Evolutionary conservation across 257 asterid species (phyloP).

Genomic region (Salvia miltiorrhiza): DNA sequence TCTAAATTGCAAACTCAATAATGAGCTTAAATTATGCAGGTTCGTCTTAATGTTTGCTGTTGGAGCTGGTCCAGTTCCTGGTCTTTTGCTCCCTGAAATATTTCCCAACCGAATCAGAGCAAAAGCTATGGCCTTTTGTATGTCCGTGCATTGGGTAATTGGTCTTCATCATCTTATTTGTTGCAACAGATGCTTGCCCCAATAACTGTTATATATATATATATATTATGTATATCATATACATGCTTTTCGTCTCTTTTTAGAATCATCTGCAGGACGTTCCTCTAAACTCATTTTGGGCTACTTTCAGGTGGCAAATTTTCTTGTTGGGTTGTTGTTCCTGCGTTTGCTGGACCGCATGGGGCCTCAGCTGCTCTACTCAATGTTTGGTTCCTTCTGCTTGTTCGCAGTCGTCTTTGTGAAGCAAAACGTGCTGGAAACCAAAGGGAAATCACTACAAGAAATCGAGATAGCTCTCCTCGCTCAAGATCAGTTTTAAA

Average conservation of each 20-base stretch:
- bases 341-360: slow-evolving; percentile 73
- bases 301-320: slow-evolving; percentile 59
- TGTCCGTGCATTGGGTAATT: slow-evolving; percentile 96
- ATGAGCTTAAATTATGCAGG: slow-evolving; percentile 41
- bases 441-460: slow-evolving; percentile 91
- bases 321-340: slow-evolving; percentile 81
- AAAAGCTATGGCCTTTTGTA: slow-evolving; percentile 86
- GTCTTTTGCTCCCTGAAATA: slow-evolving; percentile 81
- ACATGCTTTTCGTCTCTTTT: not conserved
- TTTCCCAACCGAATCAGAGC: slow-evolving; percentile 78
- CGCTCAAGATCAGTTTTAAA: slow-evolving; percentile 33
- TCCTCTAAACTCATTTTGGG: not conserved
- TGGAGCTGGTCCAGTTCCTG: slow-evolving; percentile 97
- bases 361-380: slow-evolving; percentile 70
- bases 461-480: slow-evolving; percentile 95
- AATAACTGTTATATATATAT: not conserved
- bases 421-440: slow-evolving; percentile 73
- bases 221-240: not conserved
- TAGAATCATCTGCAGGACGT: not conserved
- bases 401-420: slow-evolving; percentile 70
- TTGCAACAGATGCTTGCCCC: not conserved
- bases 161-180: not conserved
- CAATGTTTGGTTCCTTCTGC: slow-evolving; percentile 68
- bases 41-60: slow-evolving; percentile 78
- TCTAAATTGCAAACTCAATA: not conserved